phyloP scores from a whole-genome alignment of 768 basidiomycete genomes.

The Asterophora lycoperdoides region DNA sequence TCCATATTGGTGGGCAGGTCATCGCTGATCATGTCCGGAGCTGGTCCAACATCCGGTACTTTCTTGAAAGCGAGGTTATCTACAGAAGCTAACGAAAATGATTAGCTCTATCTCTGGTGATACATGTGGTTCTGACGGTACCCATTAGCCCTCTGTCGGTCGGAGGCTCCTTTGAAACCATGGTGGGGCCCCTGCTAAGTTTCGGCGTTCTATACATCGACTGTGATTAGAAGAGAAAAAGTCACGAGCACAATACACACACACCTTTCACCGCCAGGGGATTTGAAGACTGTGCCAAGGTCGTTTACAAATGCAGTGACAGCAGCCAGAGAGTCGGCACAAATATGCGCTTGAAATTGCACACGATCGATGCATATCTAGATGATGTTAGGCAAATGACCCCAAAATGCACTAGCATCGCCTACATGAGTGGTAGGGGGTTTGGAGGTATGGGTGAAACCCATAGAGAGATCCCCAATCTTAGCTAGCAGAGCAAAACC shows the following conservation, averaged over 20 bases:
- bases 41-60: slow-evolving; percentile 70
- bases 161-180: slow-evolving; percentile 25
- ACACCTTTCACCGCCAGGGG: slow-evolving; percentile 25
- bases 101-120: not conserved
- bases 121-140: slow-evolving; percentile 16
- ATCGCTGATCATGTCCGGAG: slow-evolving; percentile 86
- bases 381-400: not conserved
- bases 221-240: not conserved
- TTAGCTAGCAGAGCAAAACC: slow-evolving; percentile 72
- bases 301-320: slow-evolving; percentile 54
- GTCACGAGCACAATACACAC: slow-evolving; percentile 21
- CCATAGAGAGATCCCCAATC: slow-evolving; percentile 45
- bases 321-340: slow-evolving; percentile 70
- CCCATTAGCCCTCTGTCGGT: slow-evolving; percentile 31
- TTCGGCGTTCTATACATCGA: slow-evolving; percentile 21
- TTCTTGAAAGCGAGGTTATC: slow-evolving; percentile 79
- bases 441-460: slow-evolving; percentile 30
- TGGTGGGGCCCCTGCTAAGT: slow-evolving; percentile 25
- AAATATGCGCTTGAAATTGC: slow-evolving; percentile 59
- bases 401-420: not conserved
- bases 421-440: slow-evolving; percentile 38
- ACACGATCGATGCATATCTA: slow-evolving; percentile 57
- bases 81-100: slow-evolving; percentile 50
- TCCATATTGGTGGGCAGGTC: slow-evolving; percentile 87
- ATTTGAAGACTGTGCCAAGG: slow-evolving; percentile 40